These are phyloP conservation scores for Pythium graminicola DNA, from an alignment of 352 stramenopile species.

Conservation along the genomic window DNA sequence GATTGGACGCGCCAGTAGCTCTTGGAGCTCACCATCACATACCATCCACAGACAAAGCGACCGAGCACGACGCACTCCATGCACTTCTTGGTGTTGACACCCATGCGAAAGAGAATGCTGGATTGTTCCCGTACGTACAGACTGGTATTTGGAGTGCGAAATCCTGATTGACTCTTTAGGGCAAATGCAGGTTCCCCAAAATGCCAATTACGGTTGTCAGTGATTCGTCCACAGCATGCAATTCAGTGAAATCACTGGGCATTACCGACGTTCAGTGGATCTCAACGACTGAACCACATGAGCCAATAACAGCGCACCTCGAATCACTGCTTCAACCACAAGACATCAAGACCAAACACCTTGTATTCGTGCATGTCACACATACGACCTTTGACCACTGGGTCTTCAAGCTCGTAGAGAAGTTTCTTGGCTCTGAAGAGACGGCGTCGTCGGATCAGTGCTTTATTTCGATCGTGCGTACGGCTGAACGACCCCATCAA, in stretches of 20 bases:
- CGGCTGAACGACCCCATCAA: constrained; percentile 14
- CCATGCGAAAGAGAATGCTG: constrained; percentile 15
- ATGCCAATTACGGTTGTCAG: constrained; percentile 61
- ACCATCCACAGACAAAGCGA: no score
- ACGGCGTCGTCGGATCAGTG: constrained; percentile 26
- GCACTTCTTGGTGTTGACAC: constrained; percentile 25
- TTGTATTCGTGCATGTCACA: constrained; percentile 53
- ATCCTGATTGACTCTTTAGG: not conserved
- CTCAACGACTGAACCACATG: constrained; percentile 2
- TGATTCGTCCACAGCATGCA: constrained; percentile 26
- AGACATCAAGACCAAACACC: constrained; percentile 31
- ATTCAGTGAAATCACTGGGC: constrained; percentile 28
- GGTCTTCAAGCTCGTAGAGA: constrained; percentile 34
- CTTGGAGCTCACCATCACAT: not conserved
- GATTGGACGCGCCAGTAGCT: not conserved
- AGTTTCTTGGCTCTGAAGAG: constrained; percentile 7
- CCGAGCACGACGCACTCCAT: constrained; percentile 26
- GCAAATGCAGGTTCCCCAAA: constrained; percentile 41
- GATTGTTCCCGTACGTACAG: constrained; percentile 23
- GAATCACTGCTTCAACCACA: constrained; percentile 26
- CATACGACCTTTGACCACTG: constrained; percentile 29
- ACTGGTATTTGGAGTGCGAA: no score
- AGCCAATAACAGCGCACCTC: constrained; percentile 17
- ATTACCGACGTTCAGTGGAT: constrained; percentile 31
- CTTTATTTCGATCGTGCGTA: constrained; percentile 45